These are phyloP conservation scores for Castanea sativa DNA, from an alignment of 306 rosid species.

Conservation along the genomic window DNA sequence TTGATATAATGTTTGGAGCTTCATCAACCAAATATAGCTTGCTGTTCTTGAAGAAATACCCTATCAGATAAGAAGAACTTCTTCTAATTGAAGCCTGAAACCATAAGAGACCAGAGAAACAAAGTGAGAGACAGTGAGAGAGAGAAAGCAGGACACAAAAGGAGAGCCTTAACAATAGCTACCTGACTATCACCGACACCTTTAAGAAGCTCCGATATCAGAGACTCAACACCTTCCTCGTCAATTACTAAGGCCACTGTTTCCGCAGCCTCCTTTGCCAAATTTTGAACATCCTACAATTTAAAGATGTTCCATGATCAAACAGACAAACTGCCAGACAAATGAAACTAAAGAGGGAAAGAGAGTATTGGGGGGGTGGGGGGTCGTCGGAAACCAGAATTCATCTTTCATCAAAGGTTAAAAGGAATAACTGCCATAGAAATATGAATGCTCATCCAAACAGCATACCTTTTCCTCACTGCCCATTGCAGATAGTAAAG, in stretches of 20 bases:
- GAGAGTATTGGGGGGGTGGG: too few species aligned
- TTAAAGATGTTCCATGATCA: slow-evolving; percentile 14
- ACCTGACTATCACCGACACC: slow-evolving; percentile 86
- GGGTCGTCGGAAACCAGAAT: background rate
- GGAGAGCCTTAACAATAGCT: slow-evolving; percentile 10
- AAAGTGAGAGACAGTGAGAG: background rate
- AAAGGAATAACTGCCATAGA: slow-evolving; percentile 13
- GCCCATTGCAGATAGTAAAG: slow-evolving; percentile 81
- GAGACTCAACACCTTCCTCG: slow-evolving; percentile 87
- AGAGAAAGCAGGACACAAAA: background rate
- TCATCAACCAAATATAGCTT: slow-evolving; percentile 91
- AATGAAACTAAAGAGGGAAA: background rate
- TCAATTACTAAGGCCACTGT: slow-evolving; percentile 82
- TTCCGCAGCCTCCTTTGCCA: slow-evolving; percentile 90
- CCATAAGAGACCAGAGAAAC: slow-evolving; percentile 21
- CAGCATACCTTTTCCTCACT: slow-evolving; percentile 60
- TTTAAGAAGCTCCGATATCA: slow-evolving; percentile 76
- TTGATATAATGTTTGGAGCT: slow-evolving; percentile 85
- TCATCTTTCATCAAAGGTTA: slow-evolving; percentile 1
- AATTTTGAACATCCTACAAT: slow-evolving; percentile 76
- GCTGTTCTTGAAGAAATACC: slow-evolving; percentile 91
- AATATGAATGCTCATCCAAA: slow-evolving; percentile 4
- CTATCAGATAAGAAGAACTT: slow-evolving; percentile 76
- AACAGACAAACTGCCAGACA: background rate
- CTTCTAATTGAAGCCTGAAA: slow-evolving; percentile 79